Conservation (phyloP, 164 flowering plant species). For the Aristolochia californica region DNA sequence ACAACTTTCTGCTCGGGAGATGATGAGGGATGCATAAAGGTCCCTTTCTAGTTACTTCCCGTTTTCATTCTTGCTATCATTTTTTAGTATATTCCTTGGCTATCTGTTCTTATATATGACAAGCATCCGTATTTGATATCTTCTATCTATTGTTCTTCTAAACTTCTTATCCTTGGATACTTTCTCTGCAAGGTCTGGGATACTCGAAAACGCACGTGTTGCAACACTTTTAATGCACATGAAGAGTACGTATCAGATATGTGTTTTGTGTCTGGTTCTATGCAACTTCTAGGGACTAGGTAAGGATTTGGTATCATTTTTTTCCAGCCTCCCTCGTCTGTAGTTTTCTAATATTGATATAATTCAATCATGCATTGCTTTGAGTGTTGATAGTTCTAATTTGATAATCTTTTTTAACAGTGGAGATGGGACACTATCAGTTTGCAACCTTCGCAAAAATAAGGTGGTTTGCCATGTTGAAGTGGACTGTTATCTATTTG, state of each 20-base stretch:
- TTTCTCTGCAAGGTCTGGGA: conserved; percentile 63
- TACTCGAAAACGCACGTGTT: conserved; percentile 72
- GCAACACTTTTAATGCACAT: conserved; percentile 53
- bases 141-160: too few relatives aligned
- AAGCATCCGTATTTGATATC: too few relatives aligned
- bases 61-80: neutral
- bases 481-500: too few relatives aligned
- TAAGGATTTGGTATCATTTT: neutral
- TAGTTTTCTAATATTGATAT: neutral
- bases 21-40: conserved; percentile 88
- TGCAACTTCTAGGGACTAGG: conserved; percentile 13
- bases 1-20: conserved; percentile 89
- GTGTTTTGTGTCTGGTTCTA: conserved; percentile 59
- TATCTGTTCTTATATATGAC: too few relatives aligned
- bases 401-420: conserved; percentile 23
- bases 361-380: neutral
- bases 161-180: neutral
- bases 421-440: conserved; percentile 95
- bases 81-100: too few relatives aligned
- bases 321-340: neutral
- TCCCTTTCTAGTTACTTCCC: conserved; percentile 6
- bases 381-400: neutral
- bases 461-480: conserved; percentile 31
- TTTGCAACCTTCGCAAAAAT: conserved; percentile 74
- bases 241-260: conserved; percentile 80